phyloP scores from a whole-genome alignment of 2,329 filamentous ascomycete genomes.

The Alternaria hordeiaustralica region DNA sequence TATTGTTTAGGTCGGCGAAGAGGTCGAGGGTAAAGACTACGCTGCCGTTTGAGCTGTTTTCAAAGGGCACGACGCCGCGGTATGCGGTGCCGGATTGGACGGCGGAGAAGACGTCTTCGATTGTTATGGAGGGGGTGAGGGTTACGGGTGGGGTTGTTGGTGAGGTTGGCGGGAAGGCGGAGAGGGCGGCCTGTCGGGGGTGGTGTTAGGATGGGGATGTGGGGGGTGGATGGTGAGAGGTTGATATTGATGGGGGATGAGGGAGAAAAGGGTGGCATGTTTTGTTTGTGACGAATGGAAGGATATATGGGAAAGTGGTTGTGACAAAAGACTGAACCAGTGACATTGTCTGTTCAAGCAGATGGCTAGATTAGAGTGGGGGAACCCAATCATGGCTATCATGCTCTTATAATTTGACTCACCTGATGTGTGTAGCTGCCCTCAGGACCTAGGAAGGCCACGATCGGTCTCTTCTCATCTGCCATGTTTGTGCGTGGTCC shows the following conservation, averaged over 20 bases:
- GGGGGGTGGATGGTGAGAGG: no score
- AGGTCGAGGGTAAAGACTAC: slow-evolving; percentile 91
- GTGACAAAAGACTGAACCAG: not conserved
- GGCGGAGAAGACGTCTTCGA: slow-evolving; percentile 76
- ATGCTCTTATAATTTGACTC: slow-evolving; percentile 16
- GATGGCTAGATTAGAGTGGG: not conserved
- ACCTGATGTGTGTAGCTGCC: slow-evolving; percentile 76
- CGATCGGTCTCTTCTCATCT: slow-evolving; percentile 29
- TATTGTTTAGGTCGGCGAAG: slow-evolving; percentile 73
- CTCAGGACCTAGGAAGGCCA: slow-evolving; percentile 68
- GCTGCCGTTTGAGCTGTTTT: slow-evolving; percentile 94
- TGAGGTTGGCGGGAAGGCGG: slow-evolving; percentile 52
- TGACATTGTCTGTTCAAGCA: not conserved
- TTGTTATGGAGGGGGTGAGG: slow-evolving; percentile 54
- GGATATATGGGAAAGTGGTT: not conserved
- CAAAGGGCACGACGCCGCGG: slow-evolving; percentile 88
- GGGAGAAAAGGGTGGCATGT: not conserved
- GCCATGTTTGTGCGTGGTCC: slow-evolving; percentile 12
- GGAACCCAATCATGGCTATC: not conserved
- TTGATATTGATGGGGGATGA: no score
- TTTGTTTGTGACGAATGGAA: not conserved
- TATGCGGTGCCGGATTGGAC: slow-evolving; percentile 71
- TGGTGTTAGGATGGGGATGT: not conserved
- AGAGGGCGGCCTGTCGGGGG: slow-evolving; percentile 61
- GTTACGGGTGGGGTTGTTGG: slow-evolving; percentile 25